Base-by-base conservation (phyloP, 140 eudicot genomes). In the Bidens hawaiensis region DNA sequence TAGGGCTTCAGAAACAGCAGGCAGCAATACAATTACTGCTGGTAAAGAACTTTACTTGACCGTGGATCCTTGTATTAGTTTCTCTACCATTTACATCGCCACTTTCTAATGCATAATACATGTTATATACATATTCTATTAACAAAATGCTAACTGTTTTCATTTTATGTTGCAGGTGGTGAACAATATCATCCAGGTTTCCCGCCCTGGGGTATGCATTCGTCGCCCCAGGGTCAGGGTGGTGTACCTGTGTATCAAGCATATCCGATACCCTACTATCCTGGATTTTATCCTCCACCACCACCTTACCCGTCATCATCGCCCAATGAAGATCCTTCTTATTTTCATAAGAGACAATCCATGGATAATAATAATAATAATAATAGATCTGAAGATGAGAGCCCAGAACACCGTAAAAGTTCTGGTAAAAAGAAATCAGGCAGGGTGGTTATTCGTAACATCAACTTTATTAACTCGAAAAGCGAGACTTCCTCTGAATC, bases 181-280 rank as follows among this genome's bases (percentile, higher is more conserved):
- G 50, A 69, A 26, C 74, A 79, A 50, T 94, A 84, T 54, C 91
- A 87, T 74, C 82, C 85, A 9, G 74, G 80, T 76, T 80, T 48
- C 57, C 77, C 98, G 24, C 80, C 90, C 23, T 87, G 98, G 96
- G 81, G 82, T 43, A 72, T 78, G 80, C 94, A 86, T 67, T 47
- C 89, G 48, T 78, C 94, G 18, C 84, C 90, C 18, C 17, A 46
- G 28, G 83, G 85, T n/a, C 43, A 36, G 12, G 43, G 43, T 54
- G 59, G 76, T 6, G 60, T 69, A 51, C 96, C 94, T 17, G 70
- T 72, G 60, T 87, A 77, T 75, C 98, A 68, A 71, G 67, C 88
- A 73, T 84, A 80, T 63, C 85, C 86, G 6, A 65, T 80, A 67
- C 95, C 95, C 10, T 84, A 84, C 68, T 85, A 91, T 74, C 74